Percentiles rank a stretch among this genome's conserved stretches.
These are phyloP conservation scores for Beauveria medogensis DNA, from an alignment of 2,329 filamentous ascomycete genomes.

Conservation along the genomic window DNA sequence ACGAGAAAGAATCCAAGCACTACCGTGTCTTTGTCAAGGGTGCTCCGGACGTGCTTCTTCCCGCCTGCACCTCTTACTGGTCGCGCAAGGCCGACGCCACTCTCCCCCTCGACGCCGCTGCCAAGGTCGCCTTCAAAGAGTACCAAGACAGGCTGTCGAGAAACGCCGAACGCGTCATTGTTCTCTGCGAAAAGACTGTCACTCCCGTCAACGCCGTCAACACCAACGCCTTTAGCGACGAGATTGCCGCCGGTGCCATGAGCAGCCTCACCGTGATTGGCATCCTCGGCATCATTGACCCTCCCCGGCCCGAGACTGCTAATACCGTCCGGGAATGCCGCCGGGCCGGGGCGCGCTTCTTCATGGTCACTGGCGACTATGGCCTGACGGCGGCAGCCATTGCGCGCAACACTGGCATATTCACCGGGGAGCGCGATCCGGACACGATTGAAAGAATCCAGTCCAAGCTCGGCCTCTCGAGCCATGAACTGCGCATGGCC, in stretches of 20 bases:
- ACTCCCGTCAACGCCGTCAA: constrained; percentile 19
- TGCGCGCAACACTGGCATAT: constrained; percentile 57
- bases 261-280: constrained; percentile 40
- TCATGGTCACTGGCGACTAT: constrained; percentile 42
- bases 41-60: constrained; percentile 42
- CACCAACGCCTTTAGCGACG: constrained; percentile 43
- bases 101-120: constrained; percentile 26
- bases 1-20: constrained; percentile 18
- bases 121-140: constrained; percentile 24
- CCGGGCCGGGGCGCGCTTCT: constrained; percentile 36
- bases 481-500: constrained; percentile 15
- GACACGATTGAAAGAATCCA: constrained; percentile 24
- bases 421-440: constrained; percentile 39
- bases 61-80: constrained; percentile 28
- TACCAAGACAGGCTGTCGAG: constrained; percentile 33
- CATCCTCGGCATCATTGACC: constrained; percentile 43
- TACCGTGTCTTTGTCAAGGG: constrained; percentile 44
- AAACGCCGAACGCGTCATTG: constrained; percentile 35
- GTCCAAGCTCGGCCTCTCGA: constrained; percentile 8
- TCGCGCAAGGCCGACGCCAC: constrained; percentile 23
- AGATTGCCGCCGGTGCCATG: constrained; percentile 32
- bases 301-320: constrained; percentile 35
- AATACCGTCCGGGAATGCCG: constrained; percentile 33
- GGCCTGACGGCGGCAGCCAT: constrained; percentile 56
- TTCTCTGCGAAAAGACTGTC: constrained; percentile 32